Percentiles rank a stretch among this genome's conserved stretches.
These are phyloP conservation scores for Pythium angustatum DNA, from an alignment of 352 stramenopile genomes.

Conservation along the genomic window DNA sequence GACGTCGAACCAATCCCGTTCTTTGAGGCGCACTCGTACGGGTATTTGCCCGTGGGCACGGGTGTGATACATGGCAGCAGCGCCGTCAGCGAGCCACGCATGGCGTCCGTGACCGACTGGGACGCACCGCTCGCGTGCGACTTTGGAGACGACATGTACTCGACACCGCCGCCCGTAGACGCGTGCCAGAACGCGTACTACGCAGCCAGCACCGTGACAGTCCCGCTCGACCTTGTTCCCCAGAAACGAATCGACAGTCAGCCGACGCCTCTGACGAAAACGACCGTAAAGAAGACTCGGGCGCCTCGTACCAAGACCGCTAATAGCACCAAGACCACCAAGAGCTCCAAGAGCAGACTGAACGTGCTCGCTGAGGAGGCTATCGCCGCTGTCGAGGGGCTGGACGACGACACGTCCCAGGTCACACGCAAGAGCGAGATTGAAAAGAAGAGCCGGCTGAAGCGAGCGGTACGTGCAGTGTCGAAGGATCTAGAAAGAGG, in stretches of 20 bases:
- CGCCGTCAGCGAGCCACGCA: background rate
- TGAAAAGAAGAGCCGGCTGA: slow-evolving; percentile 19
- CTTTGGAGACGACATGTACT: background rate
- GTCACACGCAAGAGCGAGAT: slow-evolving; percentile 28
- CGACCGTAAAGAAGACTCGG: too few species aligned
- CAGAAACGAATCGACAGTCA: too few species aligned
- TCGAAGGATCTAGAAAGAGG: too few species aligned
- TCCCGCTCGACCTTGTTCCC: too few species aligned
- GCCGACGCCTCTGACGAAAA: too few species aligned
- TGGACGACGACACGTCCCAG: background rate
- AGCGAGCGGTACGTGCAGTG: slow-evolving; percentile 20
- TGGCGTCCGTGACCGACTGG: background rate
- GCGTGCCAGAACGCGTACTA: background rate
- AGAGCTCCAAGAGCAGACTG: background rate
- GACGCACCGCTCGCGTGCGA: background rate
- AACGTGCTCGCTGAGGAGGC: background rate
- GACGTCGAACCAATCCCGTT: slow-evolving; percentile 15
- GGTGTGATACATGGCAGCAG: background rate
- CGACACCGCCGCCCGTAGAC: background rate
- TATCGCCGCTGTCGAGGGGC: background rate
- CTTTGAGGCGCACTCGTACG: background rate
- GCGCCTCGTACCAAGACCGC: too few species aligned
- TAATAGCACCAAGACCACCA: too few species aligned
- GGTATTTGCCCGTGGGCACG: background rate
- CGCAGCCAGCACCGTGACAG: background rate